Base-by-base conservation (phyloP, 192 early-diverging fungal species). In the Coemansia pectinata region DNA sequence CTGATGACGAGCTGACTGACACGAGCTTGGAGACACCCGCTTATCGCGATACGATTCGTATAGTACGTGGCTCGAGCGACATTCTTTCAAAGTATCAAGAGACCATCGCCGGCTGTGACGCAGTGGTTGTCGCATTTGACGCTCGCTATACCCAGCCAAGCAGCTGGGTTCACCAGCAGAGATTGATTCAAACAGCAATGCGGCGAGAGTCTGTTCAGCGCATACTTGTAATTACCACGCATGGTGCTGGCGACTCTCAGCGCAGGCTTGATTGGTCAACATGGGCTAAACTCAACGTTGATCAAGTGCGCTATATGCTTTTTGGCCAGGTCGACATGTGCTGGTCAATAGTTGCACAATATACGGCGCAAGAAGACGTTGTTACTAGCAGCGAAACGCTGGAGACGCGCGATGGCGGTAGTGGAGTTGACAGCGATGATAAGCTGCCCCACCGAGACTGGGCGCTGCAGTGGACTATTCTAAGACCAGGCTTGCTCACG, bases 321-420 rank as follows among this genome's bases (percentile, higher is more conserved):
- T 19, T 66, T 1, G 63, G 59, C 52, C 6, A 21, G 10, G 8
- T 45, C 17, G 21, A 62, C 17, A 45, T 64, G 62, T 76, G 73
- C 41, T 81, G 78, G 78, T 76, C 73, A 15, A 17, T 81, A 9
- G 55, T 65, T 23, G 70, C 73, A 8, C 78, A 74, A 53, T 81
- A 76, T 19, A 64, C 78, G 15, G 70, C 59, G 4, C 78, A 81
- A 39, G 78, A 81, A 21, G 57, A 60, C 12, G 73, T 70, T 1
- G 44, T 76, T 23, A 41, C 17, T 15, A 47, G 48, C 44, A 71
- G 66, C 14, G 31, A 63, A 23, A 70, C 59, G 17, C 48, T 59
- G 50, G 58, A 63, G 69, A 8, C 17, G 6, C 23, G 21, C 23
- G 12, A 15, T 41, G 17, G 34, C n/a, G 39, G 33, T 31, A 61